Evolutionary conservation across 1,284 basidiomycete species (phyloP), one percentile per base, ranked within the genome.

Genomic region (Melampsora larici-populina): DNA sequence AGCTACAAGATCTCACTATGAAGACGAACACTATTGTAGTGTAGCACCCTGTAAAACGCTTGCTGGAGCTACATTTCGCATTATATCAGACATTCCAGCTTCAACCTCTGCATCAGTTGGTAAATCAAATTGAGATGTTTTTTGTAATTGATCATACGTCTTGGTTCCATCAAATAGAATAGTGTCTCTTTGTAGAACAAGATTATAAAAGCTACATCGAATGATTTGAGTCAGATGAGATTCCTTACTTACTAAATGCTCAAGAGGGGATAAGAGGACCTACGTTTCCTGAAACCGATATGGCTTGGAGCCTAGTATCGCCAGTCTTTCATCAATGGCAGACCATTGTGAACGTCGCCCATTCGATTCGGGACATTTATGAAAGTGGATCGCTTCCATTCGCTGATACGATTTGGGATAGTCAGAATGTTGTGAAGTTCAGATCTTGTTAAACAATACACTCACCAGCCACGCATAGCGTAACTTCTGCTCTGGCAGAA

Each of bases 21-120:
- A 36, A 36, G 9, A 3, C 3, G 3, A 36, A 4, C 4, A 36
- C 36, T 43, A 43, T 43, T 7, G 11, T 43, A 43, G 11, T 43
- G 40, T 43, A 79, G 79, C 13, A 69, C 58, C 6, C 49, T 33
- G 64, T 80, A 69, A 18, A 80, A 78, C 51, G 78, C 79, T 18
- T 79, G 68, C 15, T 70, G 58, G 68, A 55, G 11, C 78, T 58
- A 58, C 17, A 58, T 29, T 11, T 29, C 8, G 55, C 9, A n/a
- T 58, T 29, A 58, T 24, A 58, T 58, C 29, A 1, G 29, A n/a
- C 55, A 58, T 58, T 58, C 9, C 55, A n/a, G 55, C 55, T 58
- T 58, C n/a, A 58, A 58, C 55, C 15, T 58, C 55, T 29, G 11
- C 55, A 58, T 58, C 55, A 29, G 55, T 58, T 7, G 55, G 55